A percentile compares a stretch with the other conserved stretches of the same genome.
Conservation (phyloP, 2,329 filamentous ascomycete species). For the Venturia nashicola region DNA sequence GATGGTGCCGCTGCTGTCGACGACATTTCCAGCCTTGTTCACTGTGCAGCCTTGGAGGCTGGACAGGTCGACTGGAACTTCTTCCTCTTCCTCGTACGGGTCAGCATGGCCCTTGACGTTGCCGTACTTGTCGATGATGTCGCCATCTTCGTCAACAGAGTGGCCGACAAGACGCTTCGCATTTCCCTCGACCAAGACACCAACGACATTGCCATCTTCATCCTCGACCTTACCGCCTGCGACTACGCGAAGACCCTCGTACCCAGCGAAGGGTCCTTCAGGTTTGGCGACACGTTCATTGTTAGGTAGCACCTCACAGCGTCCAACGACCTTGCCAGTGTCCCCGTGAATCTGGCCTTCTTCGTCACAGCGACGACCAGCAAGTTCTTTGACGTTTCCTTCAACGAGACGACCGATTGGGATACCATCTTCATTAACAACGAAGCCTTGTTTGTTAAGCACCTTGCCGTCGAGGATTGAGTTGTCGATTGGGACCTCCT, state of each 20-base stretch:
- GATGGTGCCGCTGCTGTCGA: conserved; percentile 46
- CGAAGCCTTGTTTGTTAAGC: conserved; percentile 47
- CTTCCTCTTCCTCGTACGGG: conserved; percentile 39
- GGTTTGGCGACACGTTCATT: conserved; percentile 42
- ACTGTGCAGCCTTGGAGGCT: conserved; percentile 48
- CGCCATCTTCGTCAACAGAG: conserved; percentile 67
- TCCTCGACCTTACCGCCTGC: conserved; percentile 65
- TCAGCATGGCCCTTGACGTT: conserved; percentile 48
- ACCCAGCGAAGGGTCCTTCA: conserved; percentile 58
- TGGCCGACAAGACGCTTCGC: conserved; percentile 61
- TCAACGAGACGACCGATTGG: conserved; percentile 45
- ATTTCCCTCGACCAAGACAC: conserved; percentile 59
- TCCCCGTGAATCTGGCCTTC: conserved; percentile 45
- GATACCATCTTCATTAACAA: conserved; percentile 40
- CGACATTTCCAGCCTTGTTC: conserved; percentile 52
- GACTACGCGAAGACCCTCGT: conserved; percentile 50
- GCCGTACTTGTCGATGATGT: conserved; percentile 66
- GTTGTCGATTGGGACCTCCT: conserved; percentile 35
- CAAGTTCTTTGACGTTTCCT: conserved; percentile 43
- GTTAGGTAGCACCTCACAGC: conserved; percentile 45
- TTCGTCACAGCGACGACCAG: conserved; percentile 42
- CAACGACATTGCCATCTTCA: conserved; percentile 66
- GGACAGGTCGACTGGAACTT: conserved; percentile 41
- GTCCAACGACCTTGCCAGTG: conserved; percentile 42
- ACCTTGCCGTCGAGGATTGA: conserved; percentile 41